phyloP scores from a whole-genome alignment of 345 rosid species.

The Linum trigynum region DNA sequence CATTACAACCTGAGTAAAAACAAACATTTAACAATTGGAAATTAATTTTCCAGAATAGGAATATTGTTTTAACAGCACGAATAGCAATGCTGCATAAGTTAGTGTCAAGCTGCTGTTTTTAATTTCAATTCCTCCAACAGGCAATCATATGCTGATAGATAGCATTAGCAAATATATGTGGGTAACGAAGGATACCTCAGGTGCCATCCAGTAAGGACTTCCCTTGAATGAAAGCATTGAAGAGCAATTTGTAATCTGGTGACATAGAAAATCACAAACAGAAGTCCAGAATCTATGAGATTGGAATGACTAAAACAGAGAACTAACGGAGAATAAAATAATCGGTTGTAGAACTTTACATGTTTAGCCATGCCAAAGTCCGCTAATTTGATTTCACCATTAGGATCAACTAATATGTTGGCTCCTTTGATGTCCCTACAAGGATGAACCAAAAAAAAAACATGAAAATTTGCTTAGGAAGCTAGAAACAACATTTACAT shows the following conservation, averaged over 20 bases:
- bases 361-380: slow-evolving; percentile 99
- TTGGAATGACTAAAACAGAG: slow-evolving; percentile 5
- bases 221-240: slow-evolving; percentile 97
- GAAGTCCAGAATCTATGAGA: slow-evolving; percentile 1
- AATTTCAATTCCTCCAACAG: not conserved
- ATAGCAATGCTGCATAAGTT: not conserved
- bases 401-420: slow-evolving; percentile 87
- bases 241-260: slow-evolving; percentile 56
- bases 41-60: not conserved
- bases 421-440: slow-evolving; percentile 96
- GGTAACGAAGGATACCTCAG: slow-evolving; percentile 50
- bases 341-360: slow-evolving; percentile 28
- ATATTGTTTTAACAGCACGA: too few relatives aligned
- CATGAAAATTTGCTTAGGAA: not conserved
- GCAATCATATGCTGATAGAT: too few relatives aligned
- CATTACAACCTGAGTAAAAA: slow-evolving; percentile 69
- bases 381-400: slow-evolving; percentile 87
- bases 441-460: slow-evolving; percentile 12
- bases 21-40: slow-evolving; percentile 6
- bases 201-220: slow-evolving; percentile 99
- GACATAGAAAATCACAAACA: slow-evolving; percentile 15
- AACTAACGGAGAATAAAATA: not conserved
- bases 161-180: too few relatives aligned
- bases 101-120: not conserved
- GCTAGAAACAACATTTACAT: not conserved